A percentile compares a stretch with the other conserved stretches of the same genome.
phyloP scores from a whole-genome alignment of 192 early-diverging fungal genomes.

The Mortierella antarctica region DNA sequence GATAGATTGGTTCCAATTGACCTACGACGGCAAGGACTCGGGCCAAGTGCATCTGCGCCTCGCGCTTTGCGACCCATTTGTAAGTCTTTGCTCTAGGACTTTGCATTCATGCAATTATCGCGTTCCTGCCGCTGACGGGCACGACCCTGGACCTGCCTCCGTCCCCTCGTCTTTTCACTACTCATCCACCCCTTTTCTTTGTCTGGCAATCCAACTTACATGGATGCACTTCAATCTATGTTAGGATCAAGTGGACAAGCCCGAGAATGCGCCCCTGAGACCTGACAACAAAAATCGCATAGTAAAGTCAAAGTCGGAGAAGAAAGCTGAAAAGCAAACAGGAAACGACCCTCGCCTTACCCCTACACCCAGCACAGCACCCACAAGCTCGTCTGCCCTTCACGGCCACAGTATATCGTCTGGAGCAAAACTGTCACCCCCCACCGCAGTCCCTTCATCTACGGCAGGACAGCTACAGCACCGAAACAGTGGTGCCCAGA shows the following conservation, averaged over 20 bases:
- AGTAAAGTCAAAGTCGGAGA: constrained; percentile 16
- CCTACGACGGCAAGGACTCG: constrained; percentile 27
- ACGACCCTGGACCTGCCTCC: background rate
- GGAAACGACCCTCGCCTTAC: background rate
- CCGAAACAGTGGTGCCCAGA: constrained; percentile 1
- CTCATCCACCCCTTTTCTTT: background rate
- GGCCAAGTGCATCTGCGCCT: constrained; percentile 40
- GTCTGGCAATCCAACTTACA: too few species aligned
- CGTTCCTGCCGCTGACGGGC: background rate
- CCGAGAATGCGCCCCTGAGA: constrained; percentile 20
- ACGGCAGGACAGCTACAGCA: background rate
- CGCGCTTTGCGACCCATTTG: constrained; percentile 28
- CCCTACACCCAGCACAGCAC: background rate
- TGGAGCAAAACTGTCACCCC: too few species aligned
- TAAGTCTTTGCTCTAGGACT: constrained; percentile 10
- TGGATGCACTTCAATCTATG: background rate
- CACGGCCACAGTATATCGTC: too few species aligned
- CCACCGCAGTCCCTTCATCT: background rate
- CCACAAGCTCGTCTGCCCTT: too few species aligned
- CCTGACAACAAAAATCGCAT: constrained; percentile 9
- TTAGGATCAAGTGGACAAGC: constrained; percentile 19
- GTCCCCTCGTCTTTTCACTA: background rate
- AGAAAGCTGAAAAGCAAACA: constrained; percentile 4
- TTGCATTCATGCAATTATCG: background rate
- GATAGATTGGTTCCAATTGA: constrained; percentile 37